Evolutionary conservation across 2,329 filamentous ascomycete genomes (phyloP), one percentile per base, ranked within the genome.

Genomic region (Huntiella abstrusa): DNA sequence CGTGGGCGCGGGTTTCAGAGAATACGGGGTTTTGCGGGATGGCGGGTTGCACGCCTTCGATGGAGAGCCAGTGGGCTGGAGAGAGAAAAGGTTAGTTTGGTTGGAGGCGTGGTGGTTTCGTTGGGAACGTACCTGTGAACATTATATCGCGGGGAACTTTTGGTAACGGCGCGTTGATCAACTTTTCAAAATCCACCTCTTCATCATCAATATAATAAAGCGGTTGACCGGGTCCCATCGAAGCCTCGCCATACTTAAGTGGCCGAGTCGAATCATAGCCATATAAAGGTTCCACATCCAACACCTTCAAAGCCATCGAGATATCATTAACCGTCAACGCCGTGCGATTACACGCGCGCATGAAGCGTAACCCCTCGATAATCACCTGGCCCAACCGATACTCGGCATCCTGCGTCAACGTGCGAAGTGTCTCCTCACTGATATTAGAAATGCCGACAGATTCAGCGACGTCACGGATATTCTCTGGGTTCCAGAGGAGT

Each of bases 181-280:
- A 68, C 68, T 96, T 96, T 66, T 98, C 91, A 58, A 98, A 96
- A 62, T 98, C 91, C 46, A 96, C 80, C 66, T 98, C 91, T 58
- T 98, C 91, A 59, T 98, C 91, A 58, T 98, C 91, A 34, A 98
- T 82, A 60, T 98, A 98, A 63, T 88, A 98, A 16, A 98, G 67
- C 45, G 88, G 86, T 62, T 98, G 91, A 7, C 88, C 87, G 11
- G 87, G 86, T 0, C 91, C 91, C 51, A 98, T 67, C 49, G 83
- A 92, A 3, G 91, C 91, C 62, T 98, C 91, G 44, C 91, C 91
- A 58, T 92, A 98, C 46, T 83, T 75, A 55, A 98, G 65, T 19
- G 87, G 84, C 44, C 88, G 71, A 37, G 84, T 91, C 33, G 86
- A 87, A 58, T 96, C 88, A 64, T 98, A 98, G 15, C 91, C 91